These are phyloP conservation scores for Thalassiosira mediterranea DNA, from an alignment of 352 stramenopile species.

Conservation along the genomic window DNA sequence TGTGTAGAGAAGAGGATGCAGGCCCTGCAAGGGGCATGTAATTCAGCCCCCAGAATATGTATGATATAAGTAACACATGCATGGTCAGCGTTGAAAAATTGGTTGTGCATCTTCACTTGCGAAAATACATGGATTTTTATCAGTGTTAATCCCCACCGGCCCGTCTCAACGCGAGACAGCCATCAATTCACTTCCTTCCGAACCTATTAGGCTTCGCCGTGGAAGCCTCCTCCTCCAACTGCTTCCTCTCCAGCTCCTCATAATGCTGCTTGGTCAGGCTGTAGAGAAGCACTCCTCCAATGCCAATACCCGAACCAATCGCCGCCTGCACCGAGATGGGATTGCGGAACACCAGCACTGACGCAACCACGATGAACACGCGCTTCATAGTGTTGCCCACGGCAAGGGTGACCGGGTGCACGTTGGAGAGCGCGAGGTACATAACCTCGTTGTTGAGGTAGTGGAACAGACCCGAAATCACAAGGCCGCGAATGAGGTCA, in stretches of 20 bases:
- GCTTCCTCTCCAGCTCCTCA: slow-evolving; percentile 90
- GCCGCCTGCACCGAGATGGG: slow-evolving; percentile 79
- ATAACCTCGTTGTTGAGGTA: slow-evolving; percentile 90
- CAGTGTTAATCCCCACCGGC: too few relatives aligned
- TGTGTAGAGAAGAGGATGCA: too few relatives aligned
- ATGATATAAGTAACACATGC: too few relatives aligned
- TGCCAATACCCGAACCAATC: slow-evolving; percentile 84
- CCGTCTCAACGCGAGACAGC: not conserved
- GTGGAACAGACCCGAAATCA: slow-evolving; percentile 85
- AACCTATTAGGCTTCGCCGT: not conserved
- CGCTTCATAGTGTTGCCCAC: slow-evolving; percentile 88
- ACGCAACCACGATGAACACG: slow-evolving; percentile 87
- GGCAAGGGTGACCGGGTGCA: slow-evolving; percentile 86
- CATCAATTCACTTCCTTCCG: not conserved
- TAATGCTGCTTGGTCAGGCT: slow-evolving; percentile 93
- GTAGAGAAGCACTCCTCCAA: slow-evolving; percentile 86
- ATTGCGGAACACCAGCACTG: slow-evolving; percentile 86
- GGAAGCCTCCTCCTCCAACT: slow-evolving; percentile 16
- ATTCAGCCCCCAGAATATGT: too few relatives aligned
- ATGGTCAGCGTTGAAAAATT: too few relatives aligned
- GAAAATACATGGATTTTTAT: too few relatives aligned
- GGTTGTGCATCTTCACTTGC: too few relatives aligned
- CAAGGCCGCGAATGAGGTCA: slow-evolving; percentile 46
- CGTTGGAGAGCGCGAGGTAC: slow-evolving; percentile 84
- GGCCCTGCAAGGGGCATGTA: too few relatives aligned